A percentile compares a stretch with the other conserved stretches of the same genome.
Evolutionary conservation across 768 basidiomycete genomes (phyloP).

Genomic region (Lactarius psammicola): DNA sequence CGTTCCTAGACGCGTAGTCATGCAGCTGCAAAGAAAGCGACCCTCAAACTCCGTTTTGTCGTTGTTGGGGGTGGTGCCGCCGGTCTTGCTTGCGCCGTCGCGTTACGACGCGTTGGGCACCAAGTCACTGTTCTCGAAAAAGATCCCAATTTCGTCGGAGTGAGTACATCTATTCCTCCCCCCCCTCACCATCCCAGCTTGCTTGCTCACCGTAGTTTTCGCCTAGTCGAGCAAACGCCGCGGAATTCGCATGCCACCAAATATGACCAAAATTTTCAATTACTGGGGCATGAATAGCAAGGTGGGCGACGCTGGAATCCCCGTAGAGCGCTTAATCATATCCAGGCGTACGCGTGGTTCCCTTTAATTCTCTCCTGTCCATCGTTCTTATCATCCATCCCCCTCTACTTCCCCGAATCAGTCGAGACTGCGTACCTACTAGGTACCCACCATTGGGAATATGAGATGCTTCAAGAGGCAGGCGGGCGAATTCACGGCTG

Average conservation of each 20-base stretch:
- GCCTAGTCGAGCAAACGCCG: constrained; percentile 23
- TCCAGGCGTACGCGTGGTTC: constrained; percentile 31
- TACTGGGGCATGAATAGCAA: constrained; percentile 39
- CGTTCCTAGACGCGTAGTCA: constrained; percentile 11
- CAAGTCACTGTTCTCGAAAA: constrained; percentile 38
- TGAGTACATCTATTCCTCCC: constrained; percentile 22
- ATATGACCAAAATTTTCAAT: constrained; percentile 39
- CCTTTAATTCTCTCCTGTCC: neutral
- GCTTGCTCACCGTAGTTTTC: no score
- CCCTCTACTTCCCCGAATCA: neutral
- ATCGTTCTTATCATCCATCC: neutral
- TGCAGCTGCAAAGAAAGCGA: constrained; percentile 23
- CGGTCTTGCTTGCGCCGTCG: constrained; percentile 39
- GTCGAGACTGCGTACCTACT: constrained; percentile 31
- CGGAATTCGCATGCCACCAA: constrained; percentile 39
- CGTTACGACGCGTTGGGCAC: constrained; percentile 40
- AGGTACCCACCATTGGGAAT: constrained; percentile 35
- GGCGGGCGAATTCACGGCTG: constrained; percentile 35
- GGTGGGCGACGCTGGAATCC: constrained; percentile 30
- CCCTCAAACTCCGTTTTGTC: constrained; percentile 35
- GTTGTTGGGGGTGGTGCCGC: constrained; percentile 38
- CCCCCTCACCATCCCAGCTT: neutral
- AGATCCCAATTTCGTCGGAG: constrained; percentile 32
- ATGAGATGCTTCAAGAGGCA: constrained; percentile 34
- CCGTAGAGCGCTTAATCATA: constrained; percentile 31